These are phyloP conservation scores for Cyclotella baltica DNA, from an alignment of 108 stramenopile species.

Conservation along the genomic window DNA sequence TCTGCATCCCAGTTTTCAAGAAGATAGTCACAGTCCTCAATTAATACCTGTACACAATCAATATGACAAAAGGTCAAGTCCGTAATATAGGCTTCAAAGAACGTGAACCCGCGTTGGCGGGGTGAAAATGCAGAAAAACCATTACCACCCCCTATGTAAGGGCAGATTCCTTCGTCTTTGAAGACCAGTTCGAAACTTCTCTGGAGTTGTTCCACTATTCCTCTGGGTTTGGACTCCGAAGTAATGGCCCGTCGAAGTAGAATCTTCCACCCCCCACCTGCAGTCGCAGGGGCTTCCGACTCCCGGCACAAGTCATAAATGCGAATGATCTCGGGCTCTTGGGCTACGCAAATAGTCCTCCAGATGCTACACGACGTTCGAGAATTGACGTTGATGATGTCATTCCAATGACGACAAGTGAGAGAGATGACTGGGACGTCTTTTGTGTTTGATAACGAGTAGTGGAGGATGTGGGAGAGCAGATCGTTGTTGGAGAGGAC, in stretches of 20 bases:
- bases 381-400: background rate
- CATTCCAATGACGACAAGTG: background rate
- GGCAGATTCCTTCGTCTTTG: constrained; percentile 6
- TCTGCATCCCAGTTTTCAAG: constrained; percentile 12
- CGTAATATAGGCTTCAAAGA: constrained; percentile 8
- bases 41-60: background rate
- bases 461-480: background rate
- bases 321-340: background rate
- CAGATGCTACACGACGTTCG: background rate
- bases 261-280: constrained; percentile 9
- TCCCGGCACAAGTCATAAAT: background rate
- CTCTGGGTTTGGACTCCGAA: background rate
- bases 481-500: background rate
- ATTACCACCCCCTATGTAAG: no score
- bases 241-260: background rate
- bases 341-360: background rate
- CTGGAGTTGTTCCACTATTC: background rate
- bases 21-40: constrained; percentile 7
- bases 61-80: background rate
- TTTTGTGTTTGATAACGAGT: background rate
- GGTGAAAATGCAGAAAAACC: no score
- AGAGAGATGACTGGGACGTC: background rate
- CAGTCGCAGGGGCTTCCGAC: background rate
- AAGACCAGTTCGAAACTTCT: constrained; percentile 12
- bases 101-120: constrained; percentile 4